Base-by-base conservation (phyloP, 345 rosid genomes). In the Populus tremula region DNA sequence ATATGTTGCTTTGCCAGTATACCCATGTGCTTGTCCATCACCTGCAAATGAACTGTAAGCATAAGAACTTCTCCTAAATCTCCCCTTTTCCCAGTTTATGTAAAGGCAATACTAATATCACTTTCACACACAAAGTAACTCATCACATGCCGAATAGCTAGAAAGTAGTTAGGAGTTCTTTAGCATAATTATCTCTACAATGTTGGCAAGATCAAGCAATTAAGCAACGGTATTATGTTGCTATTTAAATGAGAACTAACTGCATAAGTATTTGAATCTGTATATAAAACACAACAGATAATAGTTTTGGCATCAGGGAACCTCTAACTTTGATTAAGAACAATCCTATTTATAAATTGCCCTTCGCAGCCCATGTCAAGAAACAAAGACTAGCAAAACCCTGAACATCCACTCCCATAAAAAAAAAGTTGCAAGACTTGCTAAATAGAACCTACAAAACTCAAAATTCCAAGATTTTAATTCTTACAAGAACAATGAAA, bases 21-120 rank as follows among this genome's bases (percentile, higher is more conserved):
- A 67, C 87, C 80, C 93, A 94, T 53, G 73, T 94, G 98, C 65
- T 96, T 94, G 87, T 96, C 98, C 93, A 96, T 86, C 84, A 96
- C 98, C 99, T 96, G 84, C 82, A 84, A 31, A 80, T 78, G 16
- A 82, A 38, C 75, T 9, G 43, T 41, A 67, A 8, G 74, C 66
- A 66, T 67, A 45, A 65, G 49, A 73, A 59, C 18, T 47, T 18
- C 61, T 68, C 54, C 70, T 68, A 56, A 54, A 59, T 5, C 64
- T n/a, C 12, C 29, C 64, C 1, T 10, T 43, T 54, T 31, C 62
- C 54, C 25, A 20, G 17, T 20, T 5, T 67, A 21, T 50, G 23
- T 50, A 69, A n/a, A 13, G 43, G 25, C 9, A 21, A 39, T 47
- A 67, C n/a, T 47, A 23, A 27, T 33, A 67, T 6, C 62, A 64